Evolutionary conservation across 768 basidiomycete species (phyloP), one percentile per base, ranked within the genome.

Genomic region (Pulveroboletus sp.): DNA sequence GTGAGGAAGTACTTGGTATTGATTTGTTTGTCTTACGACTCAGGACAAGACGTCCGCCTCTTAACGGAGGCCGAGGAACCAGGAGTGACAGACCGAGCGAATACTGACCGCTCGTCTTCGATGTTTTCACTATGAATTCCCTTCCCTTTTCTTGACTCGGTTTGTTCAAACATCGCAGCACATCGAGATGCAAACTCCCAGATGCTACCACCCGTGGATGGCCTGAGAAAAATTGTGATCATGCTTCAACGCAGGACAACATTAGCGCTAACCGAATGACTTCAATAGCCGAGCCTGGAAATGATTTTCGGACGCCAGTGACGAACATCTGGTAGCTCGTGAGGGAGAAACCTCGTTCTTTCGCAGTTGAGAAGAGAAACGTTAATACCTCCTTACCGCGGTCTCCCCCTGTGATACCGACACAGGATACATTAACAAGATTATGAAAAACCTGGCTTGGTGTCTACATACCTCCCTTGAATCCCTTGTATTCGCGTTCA

Each of bases 291-390:
- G 43, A 2, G 12, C 0, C 0, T 26, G 0, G 1, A 10, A 55
- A 1, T 32, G 38, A 31, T 14, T 51, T 57, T 46, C 21, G 54
- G 30, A 64, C 46, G n/a, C 35, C 43, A 10, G 28, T 38, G 41
- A 50, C 50, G 31, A 68, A 55, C 6, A 0, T 43, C 31, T 67
- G 66, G 32, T 70, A 68, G 8, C 0, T 9, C 14, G 67, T 65
- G 5, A 0, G 0, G n/a, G 40, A 18, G 48, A 64, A 67, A 28
- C 50, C 56, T 8, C 49, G 50, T 17, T 55, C 30, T 24, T 54
- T 50, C 24, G 36, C 14, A 32, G 58, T 61, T 11, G 66, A 58
- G 46, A 70, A 57, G 27, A 46, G 52, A 32, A 68, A 57, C 8
- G 59, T 47, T 14, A 70, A 43, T 7, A 2, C 0, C 8, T 21